Base-by-base conservation (phyloP, 2,329 filamentous ascomycete species). In the Knufia fluminis region DNA sequence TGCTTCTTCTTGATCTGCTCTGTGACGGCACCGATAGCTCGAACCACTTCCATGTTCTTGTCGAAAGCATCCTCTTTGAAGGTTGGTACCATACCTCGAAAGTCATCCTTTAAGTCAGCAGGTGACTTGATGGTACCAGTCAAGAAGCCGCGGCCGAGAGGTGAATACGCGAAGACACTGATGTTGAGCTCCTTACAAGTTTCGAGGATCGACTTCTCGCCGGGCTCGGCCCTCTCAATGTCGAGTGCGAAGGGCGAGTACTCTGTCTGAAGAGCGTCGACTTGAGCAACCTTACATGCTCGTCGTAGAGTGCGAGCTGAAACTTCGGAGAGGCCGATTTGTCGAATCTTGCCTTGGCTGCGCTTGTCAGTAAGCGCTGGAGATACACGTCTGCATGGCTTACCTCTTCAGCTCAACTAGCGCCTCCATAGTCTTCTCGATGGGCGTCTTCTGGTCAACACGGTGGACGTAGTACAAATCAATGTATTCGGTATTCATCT, bases 81-180 rank as follows among this genome's bases (percentile, higher is more conserved):
- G 19, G 81, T 73, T 3, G 82, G 82, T 56, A 50, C 62, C 65
- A 54, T 53, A 19, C 73, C 64, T 35, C 69, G 58, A 59, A 79
- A 36, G 33, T 36, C 76, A 32, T 70, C 69, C 2, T 73, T 72
- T 32, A 86, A 65, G 57, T 86, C 82, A 1, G 75, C 70, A 1
- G 59, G 54, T 4, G 62, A 68, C 4, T 14, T 36, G n/a, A 36
- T 4, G 33, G 4, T 16, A 17, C n/a, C 33, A 36, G n/a, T 16
- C 50, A 82, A 63, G 66, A 82, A 59, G 1, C 75, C 74, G 22
- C 77, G 70, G 3, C 84, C 81, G 0, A 89, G 70, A 1, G 86
- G 85, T 39, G 82, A 83, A 66, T 88, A 90, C 0, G 82, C 83
- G 31, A 87, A 66, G 42, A 90, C 68, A 0, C 83, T 81, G 52